Evolutionary conservation across 2,329 filamentous ascomycete species (phyloP).

Genomic region (Emmonsia crescens): DNA sequence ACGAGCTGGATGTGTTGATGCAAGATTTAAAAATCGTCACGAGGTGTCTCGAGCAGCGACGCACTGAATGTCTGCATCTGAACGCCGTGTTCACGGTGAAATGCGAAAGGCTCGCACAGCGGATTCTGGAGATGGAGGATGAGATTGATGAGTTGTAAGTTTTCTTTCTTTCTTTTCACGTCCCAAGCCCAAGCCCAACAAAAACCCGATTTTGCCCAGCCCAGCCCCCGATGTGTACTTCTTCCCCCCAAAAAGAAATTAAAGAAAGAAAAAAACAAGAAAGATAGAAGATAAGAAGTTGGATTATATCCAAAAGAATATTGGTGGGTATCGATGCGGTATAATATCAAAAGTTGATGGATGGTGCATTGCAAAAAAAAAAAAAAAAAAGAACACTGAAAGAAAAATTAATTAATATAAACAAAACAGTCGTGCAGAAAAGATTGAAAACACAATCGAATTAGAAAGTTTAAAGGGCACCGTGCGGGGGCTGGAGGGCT

Average conservation of each 20-base stretch:
- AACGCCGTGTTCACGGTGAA: constrained; percentile 50
- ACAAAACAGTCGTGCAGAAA: constrained; percentile 15
- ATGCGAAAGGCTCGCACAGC: constrained; percentile 47
- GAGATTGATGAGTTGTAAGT: constrained; percentile 48
- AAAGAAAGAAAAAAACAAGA: too few species aligned
- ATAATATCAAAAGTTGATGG: not conserved
- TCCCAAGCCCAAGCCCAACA: not conserved
- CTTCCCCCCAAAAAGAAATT: not conserved
- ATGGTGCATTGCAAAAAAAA: not conserved
- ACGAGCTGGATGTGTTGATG: not conserved
- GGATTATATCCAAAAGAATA: not conserved
- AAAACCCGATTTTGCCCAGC: too few species aligned
- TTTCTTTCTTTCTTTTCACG: not conserved
- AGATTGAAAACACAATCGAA: constrained; percentile 24
- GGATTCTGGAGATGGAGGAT: constrained; percentile 50
- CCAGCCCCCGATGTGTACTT: not conserved
- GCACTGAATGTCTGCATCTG: constrained; percentile 42
- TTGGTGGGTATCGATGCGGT: not conserved
- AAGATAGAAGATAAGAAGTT: too few species aligned
- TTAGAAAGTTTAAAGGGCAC: constrained; percentile 28
- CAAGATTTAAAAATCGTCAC: constrained; percentile 13
- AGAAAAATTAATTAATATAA: too few species aligned
- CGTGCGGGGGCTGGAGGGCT: constrained; percentile 25
- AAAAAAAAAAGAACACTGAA: not conserved
- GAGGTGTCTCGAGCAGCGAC: constrained; percentile 19